A percentile compares a stretch with the other conserved stretches of the same genome.
These are phyloP conservation scores for Monilinia aucupariae DNA, from an alignment of 2,329 filamentous ascomycete genomes.

Conservation along the genomic window DNA sequence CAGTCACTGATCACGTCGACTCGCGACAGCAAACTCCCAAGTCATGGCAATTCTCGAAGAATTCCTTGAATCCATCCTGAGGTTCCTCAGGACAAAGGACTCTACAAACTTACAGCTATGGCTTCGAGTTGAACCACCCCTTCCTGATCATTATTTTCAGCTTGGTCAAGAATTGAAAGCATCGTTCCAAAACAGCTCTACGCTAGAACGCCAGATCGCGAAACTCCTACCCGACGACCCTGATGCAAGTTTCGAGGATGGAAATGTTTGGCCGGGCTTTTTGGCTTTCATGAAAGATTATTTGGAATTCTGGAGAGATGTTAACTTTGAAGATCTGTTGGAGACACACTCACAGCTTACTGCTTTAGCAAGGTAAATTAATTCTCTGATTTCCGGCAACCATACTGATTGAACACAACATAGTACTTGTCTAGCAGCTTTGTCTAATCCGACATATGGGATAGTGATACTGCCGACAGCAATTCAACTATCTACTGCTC, in stretches of 20 bases:
- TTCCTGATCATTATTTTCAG: conserved; percentile 60
- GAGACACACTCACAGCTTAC: conserved; percentile 71
- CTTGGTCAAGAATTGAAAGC: conserved; percentile 63
- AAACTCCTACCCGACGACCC: conserved; percentile 59
- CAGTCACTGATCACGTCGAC: not conserved
- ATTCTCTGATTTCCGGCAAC: not conserved
- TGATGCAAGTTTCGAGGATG: conserved; percentile 57
- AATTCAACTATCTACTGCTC: conserved; percentile 72
- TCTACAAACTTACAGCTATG: conserved; percentile 62
- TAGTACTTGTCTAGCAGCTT: conserved; percentile 76
- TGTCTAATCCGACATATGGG: conserved; percentile 74
- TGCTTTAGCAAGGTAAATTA: conserved; percentile 64
- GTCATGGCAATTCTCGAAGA: conserved; percentile 59
- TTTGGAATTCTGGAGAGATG: conserved; percentile 72
- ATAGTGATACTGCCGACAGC: conserved; percentile 77
- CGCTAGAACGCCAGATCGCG: conserved; percentile 59
- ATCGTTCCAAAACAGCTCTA: conserved; percentile 45
- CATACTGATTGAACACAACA: conserved; percentile 13
- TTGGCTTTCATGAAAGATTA: conserved; percentile 76
- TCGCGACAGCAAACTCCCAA: not conserved
- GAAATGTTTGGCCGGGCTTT: conserved; percentile 69
- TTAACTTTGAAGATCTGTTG: conserved; percentile 69
- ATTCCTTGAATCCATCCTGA: conserved; percentile 61
- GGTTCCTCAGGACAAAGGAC: conserved; percentile 57
- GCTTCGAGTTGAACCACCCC: conserved; percentile 68